Percentiles rank a stretch among this genome's conserved stretches.
Conservation (phyloP, 768 basidiomycete species). For the Obba rivulosa region DNA sequence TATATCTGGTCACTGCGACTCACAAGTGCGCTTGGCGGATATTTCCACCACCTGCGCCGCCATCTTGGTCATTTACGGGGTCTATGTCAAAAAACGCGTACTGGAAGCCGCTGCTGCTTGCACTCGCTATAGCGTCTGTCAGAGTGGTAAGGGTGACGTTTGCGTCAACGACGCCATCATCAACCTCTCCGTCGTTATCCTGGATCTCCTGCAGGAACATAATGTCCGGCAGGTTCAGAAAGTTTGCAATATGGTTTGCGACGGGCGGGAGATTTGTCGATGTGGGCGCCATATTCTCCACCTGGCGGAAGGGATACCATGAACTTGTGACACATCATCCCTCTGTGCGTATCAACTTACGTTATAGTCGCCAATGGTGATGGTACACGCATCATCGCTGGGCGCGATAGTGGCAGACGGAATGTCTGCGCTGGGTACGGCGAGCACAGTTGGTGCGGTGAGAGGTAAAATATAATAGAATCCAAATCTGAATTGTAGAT, state of each 20-base stretch:
- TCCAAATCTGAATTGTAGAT: constrained; percentile 33
- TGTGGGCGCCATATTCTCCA: constrained; percentile 19
- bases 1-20: constrained; percentile 9
- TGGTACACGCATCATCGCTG: constrained; percentile 29
- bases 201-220: constrained; percentile 63
- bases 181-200: constrained; percentile 45
- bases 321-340: too few species aligned
- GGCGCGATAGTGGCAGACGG: constrained; percentile 36
- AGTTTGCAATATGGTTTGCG: constrained; percentile 48
- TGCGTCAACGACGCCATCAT: constrained; percentile 49
- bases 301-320: constrained; percentile 12
- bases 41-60: constrained; percentile 58
- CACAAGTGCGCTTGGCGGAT: constrained; percentile 54
- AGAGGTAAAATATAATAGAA: constrained; percentile 55
- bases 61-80: constrained; percentile 48
- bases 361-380: constrained; percentile 60
- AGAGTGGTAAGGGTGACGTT: constrained; percentile 49
- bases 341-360: too few species aligned
- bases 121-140: constrained; percentile 37
- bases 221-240: constrained; percentile 50
- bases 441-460: constrained; percentile 46
- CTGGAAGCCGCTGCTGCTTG: constrained; percentile 24
- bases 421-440: constrained; percentile 30
- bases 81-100: constrained; percentile 46
- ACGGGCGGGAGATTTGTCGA: constrained; percentile 22